phyloP scores from a whole-genome alignment of 1,284 basidiomycete genomes.

The Ceratobasidium sp. region DNA sequence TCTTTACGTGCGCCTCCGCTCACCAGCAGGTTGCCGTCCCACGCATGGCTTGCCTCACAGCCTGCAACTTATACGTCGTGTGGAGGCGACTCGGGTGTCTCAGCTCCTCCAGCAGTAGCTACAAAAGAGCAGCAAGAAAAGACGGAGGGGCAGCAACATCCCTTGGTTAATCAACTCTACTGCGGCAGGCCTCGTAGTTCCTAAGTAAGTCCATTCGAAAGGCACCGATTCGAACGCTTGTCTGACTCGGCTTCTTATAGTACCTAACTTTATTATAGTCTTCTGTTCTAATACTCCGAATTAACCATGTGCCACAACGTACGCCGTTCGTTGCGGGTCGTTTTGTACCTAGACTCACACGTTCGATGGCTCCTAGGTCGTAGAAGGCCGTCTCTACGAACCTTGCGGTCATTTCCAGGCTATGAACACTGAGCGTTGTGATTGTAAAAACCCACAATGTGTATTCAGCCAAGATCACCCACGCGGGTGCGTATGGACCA shows the following conservation, averaged over 20 bases:
- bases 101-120: background rate
- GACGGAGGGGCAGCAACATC: slow-evolving; percentile 16
- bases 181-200: slow-evolving; percentile 46
- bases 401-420: slow-evolving; percentile 76
- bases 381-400: slow-evolving; percentile 77
- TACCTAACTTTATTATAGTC: slow-evolving; percentile 24
- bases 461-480: slow-evolving; percentile 71
- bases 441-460: slow-evolving; percentile 69
- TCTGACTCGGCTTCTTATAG: slow-evolving; percentile 41
- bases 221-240: slow-evolving; percentile 22
- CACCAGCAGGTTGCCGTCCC: slow-evolving; percentile 33
- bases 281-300: slow-evolving; percentile 42
- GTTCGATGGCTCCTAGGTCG: slow-evolving; percentile 60
- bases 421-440: slow-evolving; percentile 72
- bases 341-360: slow-evolving; percentile 39
- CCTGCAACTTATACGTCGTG: slow-evolving; percentile 18
- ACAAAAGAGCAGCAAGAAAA: slow-evolving; percentile 15
- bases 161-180: slow-evolving; percentile 49
- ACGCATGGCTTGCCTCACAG: slow-evolving; percentile 31
- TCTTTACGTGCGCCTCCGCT: slow-evolving; percentile 26
- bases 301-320: slow-evolving; percentile 79
- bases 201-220: slow-evolving; percentile 50
- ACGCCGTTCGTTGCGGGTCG: slow-evolving; percentile 40
- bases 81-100: background rate
- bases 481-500: background rate